Evolutionary conservation across 2,329 filamentous ascomycete genomes (phyloP).

Genomic region (Colletotrichum tropicicola): DNA sequence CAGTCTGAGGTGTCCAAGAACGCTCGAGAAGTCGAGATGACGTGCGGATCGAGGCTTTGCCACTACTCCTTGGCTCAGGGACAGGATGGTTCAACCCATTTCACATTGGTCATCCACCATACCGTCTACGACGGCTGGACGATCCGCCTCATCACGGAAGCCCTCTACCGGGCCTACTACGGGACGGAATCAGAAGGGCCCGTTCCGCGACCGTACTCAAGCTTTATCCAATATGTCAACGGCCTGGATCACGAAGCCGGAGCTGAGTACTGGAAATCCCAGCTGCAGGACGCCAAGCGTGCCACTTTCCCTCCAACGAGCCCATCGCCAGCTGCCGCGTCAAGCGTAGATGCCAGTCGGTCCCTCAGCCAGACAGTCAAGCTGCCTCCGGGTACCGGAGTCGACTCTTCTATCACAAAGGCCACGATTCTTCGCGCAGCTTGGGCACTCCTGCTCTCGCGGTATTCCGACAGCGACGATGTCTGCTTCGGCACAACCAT

Average conservation of each 20-base stretch:
- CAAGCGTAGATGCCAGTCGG: neutral
- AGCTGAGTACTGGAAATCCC: neutral
- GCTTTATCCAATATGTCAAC: too few species aligned
- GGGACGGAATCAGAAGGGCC: neutral
- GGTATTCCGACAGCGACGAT: constrained; percentile 42
- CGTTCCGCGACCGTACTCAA: too few species aligned
- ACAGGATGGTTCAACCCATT: neutral
- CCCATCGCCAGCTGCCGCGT: neutral
- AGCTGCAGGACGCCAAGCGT: too few species aligned
- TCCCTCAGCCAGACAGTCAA: too few species aligned
- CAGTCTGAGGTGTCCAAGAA: neutral
- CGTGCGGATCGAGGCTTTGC: neutral
- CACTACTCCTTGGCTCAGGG: neutral
- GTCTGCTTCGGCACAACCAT: constrained; percentile 38
- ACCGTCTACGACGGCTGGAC: constrained; percentile 8
- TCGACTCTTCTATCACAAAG: too few species aligned
- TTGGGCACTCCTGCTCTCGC: constrained; percentile 43
- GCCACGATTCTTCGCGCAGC: constrained; percentile 32
- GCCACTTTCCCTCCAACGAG: too few species aligned
- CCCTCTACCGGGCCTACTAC: neutral
- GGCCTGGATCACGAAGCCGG: neutral
- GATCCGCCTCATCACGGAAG: neutral
- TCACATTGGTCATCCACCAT: constrained; percentile 7
- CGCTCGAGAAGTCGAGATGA: neutral
- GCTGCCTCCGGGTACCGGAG: too few species aligned